Evolutionary conservation across 768 basidiomycete species (phyloP).

Genomic region (Mrakia hoshinonis): DNA sequence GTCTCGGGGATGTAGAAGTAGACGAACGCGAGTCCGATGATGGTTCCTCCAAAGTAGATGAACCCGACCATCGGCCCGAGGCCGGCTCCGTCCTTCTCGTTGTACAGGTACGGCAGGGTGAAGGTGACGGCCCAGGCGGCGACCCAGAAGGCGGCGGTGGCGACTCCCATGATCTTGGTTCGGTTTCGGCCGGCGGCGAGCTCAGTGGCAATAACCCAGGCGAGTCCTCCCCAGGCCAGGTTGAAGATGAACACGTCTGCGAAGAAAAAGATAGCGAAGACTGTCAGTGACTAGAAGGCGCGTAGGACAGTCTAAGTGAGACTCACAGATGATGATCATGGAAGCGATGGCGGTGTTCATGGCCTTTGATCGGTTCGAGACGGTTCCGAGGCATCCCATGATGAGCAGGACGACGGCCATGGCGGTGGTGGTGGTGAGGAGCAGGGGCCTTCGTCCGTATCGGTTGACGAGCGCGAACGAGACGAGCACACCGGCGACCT

Average conservation of each 20-base stretch:
- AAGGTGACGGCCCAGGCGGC: conserved; percentile 40
- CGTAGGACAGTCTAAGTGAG: neutral
- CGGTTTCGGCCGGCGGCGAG: conserved; percentile 37
- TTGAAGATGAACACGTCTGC: conserved; percentile 39
- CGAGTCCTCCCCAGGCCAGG: conserved; percentile 39
- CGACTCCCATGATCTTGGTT: conserved; percentile 39
- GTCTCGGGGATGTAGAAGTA: conserved; percentile 39
- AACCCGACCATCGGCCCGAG: conserved; percentile 39
- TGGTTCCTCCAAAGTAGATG: conserved; percentile 34
- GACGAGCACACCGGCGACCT: conserved; percentile 29
- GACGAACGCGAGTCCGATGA: conserved; percentile 35
- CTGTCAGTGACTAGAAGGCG: neutral
- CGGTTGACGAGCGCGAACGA: conserved; percentile 34
- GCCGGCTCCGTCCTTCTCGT: conserved; percentile 29
- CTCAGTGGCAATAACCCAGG: conserved; percentile 35
- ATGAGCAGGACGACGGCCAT: conserved; percentile 37
- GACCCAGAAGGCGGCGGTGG: conserved; percentile 42
- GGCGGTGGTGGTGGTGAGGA: conserved; percentile 37
- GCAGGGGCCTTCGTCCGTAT: conserved; percentile 38
- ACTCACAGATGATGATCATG: conserved; percentile 31
- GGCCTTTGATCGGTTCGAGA: conserved; percentile 29
- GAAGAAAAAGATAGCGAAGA: neutral
- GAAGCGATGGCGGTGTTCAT: conserved; percentile 37
- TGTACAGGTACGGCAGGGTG: conserved; percentile 41
- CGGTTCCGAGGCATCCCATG: conserved; percentile 36